Base-by-base conservation (phyloP, 2,329 filamentous ascomycete genomes). In the Botrytis porri region DNA sequence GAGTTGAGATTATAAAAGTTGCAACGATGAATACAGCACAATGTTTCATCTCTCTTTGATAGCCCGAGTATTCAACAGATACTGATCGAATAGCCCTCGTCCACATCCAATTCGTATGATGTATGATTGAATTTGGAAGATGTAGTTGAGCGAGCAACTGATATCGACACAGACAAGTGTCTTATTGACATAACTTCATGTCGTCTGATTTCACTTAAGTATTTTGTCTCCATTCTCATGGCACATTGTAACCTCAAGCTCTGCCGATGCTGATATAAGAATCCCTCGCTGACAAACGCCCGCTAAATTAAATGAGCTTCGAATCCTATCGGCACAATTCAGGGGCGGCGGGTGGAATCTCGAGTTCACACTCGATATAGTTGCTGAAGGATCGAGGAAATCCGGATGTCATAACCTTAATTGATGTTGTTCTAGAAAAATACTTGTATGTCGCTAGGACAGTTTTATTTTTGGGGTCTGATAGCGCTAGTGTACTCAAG, bases 321-420 rank as follows among this genome's bases (percentile, higher is more conserved):
- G 43, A 54, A 6, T 39, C 35, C 64, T 67, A 41, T 20, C 35
- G 4, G 35, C 32, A 32, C 3, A 8, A 54, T 57, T 51, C 14
- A 41, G 54, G 29, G 61, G 29, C 18, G 4, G 8, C 39, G 35
- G 22, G 22, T 6, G 41, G 20, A 41, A 39, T 51, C 2, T 35
- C 25, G 25, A 48, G 6, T 43, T 39, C 2, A 32, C 10, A 16
- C 59, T 70, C 32, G 25, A 64, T 64, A 51, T 32, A 29, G 62
- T 37, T 45, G 22, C 18, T 59, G 32, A 39, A 72, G 70, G 70
- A 72, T 59, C 29, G n/a, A 72, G 18, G 12, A 9, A 67, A 57
- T 67, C 48, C 48, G 18, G 35, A 67, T 41, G 45, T 66, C 43
- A 71, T 29, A 66, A 9, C 35, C 22, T 71, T 41, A 60, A 67